Evolutionary conservation across 305 asterid genomes (phyloP), one percentile per base, ranked within the genome.

Genomic region (Salvia sclarea): DNA sequence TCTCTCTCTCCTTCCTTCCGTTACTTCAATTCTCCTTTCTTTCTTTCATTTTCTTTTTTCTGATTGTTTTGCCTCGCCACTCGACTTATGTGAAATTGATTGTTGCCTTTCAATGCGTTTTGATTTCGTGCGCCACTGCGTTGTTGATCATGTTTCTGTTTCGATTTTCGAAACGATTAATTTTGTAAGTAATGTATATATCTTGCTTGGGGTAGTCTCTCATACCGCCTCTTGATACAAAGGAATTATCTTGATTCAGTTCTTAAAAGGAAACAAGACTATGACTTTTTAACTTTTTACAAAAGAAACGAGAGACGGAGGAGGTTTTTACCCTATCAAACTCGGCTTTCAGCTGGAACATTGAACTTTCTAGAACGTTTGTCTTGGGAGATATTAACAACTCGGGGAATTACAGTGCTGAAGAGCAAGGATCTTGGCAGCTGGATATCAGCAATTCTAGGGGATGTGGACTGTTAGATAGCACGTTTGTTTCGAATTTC

Each of bases 1-100:
- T 91, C 61, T 48, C 82, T 64, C 33, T 50, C 50, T 41, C 25
- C 13, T 10, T 30, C 22, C 16, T 1, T 28, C 25, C 45, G 1
- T 31, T 2, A 14, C 13, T 44, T 28, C 31, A 61, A 38, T 20
- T 41, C 50, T 6, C 17, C 0, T 9, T 7, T 45, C 52, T 14
- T 41, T 53, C 22, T 24, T 10, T 11, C 8, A 35, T 25, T 22
- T 3, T 53, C n/a, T 11, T 28, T 53, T 67, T 30, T 7, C 13
- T 14, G 47, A 56, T 9, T 31, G 38, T 28, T 43, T 37, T 33
- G 37, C 38, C 16, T 64, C 64, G 40, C 12, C 40, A 44, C 18
- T 64, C 35, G 24, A 52, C 48, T 72, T 54, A 5, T 12, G 20
- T 30, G 38, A 58, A 60, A 18, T 49, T 14, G 43, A 16, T 33